A percentile compares a stretch with the other conserved stretches of the same genome.
Evolutionary conservation across 495 filamentous ascomycete genomes (phyloP).

Genomic region (Aspergillus avenaceus): DNA sequence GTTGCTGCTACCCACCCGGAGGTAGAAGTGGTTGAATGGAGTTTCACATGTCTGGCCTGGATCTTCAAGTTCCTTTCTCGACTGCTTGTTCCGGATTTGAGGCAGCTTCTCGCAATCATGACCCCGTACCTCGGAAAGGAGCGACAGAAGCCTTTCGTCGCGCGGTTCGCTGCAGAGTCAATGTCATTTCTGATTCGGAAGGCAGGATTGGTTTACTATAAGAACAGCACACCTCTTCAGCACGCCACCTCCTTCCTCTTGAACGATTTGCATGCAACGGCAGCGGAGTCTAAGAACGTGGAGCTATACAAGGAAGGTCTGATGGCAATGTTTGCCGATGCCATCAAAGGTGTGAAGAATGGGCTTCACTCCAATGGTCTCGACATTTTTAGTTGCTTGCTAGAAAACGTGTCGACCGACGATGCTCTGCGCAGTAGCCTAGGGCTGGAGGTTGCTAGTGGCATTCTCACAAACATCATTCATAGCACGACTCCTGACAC

Average conservation of each 20-base stretch:
- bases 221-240: slow-evolving; percentile 62
- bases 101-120: slow-evolving; percentile 78
- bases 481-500: slow-evolving; percentile 74
- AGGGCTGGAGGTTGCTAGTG: slow-evolving; percentile 62
- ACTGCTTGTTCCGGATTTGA: slow-evolving; percentile 76
- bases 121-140: slow-evolving; percentile 81
- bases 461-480: slow-evolving; percentile 71
- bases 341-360: slow-evolving; percentile 76
- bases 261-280: slow-evolving; percentile 56
- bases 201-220: slow-evolving; percentile 68
- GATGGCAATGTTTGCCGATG: slow-evolving; percentile 85
- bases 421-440: slow-evolving; percentile 42
- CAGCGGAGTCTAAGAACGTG: slow-evolving; percentile 44
- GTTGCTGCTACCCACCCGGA: slow-evolving; percentile 59
- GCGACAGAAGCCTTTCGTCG: slow-evolving; percentile 76
- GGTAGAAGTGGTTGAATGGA: slow-evolving; percentile 90
- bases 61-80: slow-evolving; percentile 94
- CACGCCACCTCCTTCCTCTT: slow-evolving; percentile 65
- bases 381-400: slow-evolving; percentile 62
- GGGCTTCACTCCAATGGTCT: slow-evolving; percentile 76
- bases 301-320: slow-evolving; percentile 72
- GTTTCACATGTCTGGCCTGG: slow-evolving; percentile 90
- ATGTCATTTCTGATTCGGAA: slow-evolving; percentile 92
- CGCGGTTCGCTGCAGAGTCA: slow-evolving; percentile 88
- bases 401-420: slow-evolving; percentile 46